Percentiles rank a stretch among this genome's conserved stretches.
Conservation (phyloP, 1,284 basidiomycete species). For the Heterobasidion irregulare region DNA sequence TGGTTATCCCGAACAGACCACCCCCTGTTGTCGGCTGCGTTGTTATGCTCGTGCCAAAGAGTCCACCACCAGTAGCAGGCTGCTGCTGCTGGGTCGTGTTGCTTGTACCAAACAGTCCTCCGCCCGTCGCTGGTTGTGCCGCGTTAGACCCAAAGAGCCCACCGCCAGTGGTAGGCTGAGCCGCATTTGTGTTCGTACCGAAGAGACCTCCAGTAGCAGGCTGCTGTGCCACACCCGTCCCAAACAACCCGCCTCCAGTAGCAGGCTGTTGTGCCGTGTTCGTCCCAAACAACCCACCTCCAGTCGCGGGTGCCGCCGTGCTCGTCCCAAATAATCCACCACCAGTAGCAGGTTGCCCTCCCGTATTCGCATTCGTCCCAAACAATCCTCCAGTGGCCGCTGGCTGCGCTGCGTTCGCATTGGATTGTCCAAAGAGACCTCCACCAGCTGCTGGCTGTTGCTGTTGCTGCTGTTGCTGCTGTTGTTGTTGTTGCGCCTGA, state of each 20-base stretch:
- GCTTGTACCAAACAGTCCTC: conserved; percentile 28
- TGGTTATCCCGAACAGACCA: conserved; percentile 25
- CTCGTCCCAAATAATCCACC: conserved; percentile 2
- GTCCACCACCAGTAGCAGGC: conserved; percentile 18
- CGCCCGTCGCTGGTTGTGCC: conserved; percentile 13
- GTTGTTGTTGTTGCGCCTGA: conserved; percentile 1
- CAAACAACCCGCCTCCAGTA: conserved; percentile 7
- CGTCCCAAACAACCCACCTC: neutral
- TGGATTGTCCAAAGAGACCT: conserved; percentile 11
- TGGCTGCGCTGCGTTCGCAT: conserved; percentile 3
- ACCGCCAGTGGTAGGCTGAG: conserved; percentile 16
- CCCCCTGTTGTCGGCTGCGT: conserved; percentile 12
- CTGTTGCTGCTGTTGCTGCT: conserved; percentile 2
- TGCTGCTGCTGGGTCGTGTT: conserved; percentile 8
- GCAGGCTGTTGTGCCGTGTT: neutral
- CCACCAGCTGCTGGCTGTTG: conserved; percentile 3
- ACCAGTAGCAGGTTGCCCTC: neutral
- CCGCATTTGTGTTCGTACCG: conserved; percentile 12
- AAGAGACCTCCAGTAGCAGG: conserved; percentile 9
- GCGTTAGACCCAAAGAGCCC: conserved; percentile 21
- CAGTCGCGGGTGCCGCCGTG: neutral
- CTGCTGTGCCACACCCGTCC: conserved; percentile 1
- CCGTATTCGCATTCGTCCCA: neutral
- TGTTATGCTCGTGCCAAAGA: conserved; percentile 20
- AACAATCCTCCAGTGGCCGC: conserved; percentile 3